Base-by-base conservation (phyloP, 768 basidiomycete species). In the Hemileccinum impolitum region DNA sequence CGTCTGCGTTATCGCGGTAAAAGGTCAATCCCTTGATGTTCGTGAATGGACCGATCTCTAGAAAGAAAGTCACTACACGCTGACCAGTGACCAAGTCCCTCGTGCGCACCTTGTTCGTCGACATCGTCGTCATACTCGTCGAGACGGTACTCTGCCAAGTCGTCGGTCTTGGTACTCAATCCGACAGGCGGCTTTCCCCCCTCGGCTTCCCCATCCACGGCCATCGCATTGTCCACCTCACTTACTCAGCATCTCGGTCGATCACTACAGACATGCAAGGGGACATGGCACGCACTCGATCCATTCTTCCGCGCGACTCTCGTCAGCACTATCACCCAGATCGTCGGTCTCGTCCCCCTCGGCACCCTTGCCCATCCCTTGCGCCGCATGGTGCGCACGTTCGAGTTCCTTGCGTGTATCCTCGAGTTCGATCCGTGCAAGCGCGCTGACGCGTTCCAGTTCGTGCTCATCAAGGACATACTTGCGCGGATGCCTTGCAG, bases 21-120 rank as follows among this genome's bases (percentile, higher is more conserved):
- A 90, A 95, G 18, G 87, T 87, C 43, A 99, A 72, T 15, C 94
- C 95, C 64, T 96, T 95, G 68, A 98, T 92, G 60, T 91, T 94
- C 67, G 87, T 92, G 71, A 99, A 99, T 15, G 89, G 88, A 34
- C 94, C 87, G 53, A 71, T 64, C 38, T 72, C 87, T 88, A 54
- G 23, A 50, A 39, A 47, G 13, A 19, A 4, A 3, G 45, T 37
- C 4, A 13, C 17, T 8, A 25, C 17, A 2, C 26, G 6, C 19
- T 2, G 23, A 23, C 23, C n/a, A n/a, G 26, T 9, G 9, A 5
- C 3, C 25, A 28, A 45, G 38, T 6, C 3, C 9, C 19, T 6
- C 6, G 19, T 19, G 36, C 53, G 43, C 43, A 63, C 75, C 69
- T 52, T 66, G 62, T 40, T 67, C 66, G 37, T 68, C 54, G 15